Conservation (phyloP, 2,329 filamentous ascomycete species). For the Cercospora nicotianae region DNA sequence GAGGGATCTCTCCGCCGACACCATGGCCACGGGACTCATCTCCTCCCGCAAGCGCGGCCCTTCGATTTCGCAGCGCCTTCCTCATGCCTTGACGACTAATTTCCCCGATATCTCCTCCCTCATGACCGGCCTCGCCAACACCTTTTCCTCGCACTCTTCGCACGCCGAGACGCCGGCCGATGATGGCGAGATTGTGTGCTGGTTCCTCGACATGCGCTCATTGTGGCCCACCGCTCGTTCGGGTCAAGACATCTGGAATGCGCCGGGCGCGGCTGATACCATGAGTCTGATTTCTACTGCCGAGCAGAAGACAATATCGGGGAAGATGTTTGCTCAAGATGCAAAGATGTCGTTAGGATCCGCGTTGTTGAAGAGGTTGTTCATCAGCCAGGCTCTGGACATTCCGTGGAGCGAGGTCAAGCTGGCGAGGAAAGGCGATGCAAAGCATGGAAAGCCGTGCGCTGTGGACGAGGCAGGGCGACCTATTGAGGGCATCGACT, state of each 20-base stretch:
- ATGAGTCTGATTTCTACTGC: constrained; percentile 47
- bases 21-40: constrained; percentile 20
- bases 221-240: constrained; percentile 45
- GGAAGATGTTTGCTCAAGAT: constrained; percentile 54
- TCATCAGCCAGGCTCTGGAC: constrained; percentile 59
- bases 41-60: constrained; percentile 25
- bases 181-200: constrained; percentile 44
- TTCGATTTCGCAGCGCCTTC: constrained; percentile 23
- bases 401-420: constrained; percentile 62
- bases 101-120: constrained; percentile 27
- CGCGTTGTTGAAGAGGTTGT: constrained; percentile 70
- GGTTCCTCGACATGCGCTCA: constrained; percentile 52
- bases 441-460: constrained; percentile 53
- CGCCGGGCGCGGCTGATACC: constrained; percentile 45
- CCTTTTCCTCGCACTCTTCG: constrained; percentile 21
- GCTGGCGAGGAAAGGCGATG: constrained; percentile 56
- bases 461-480: constrained; percentile 47
- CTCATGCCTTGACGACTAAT: constrained; percentile 22
- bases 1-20: constrained; percentile 10
- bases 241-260: constrained; percentile 43
- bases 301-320: constrained; percentile 62
- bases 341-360: constrained; percentile 74
- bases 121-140: constrained; percentile 26
- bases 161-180: constrained; percentile 15
- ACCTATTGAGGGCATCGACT: constrained; percentile 53